Percentiles rank a stretch among this genome's conserved stretches.
Evolutionary conservation across 2,329 filamentous ascomycete genomes (phyloP).

Genomic region (Fusarium lateritium): DNA sequence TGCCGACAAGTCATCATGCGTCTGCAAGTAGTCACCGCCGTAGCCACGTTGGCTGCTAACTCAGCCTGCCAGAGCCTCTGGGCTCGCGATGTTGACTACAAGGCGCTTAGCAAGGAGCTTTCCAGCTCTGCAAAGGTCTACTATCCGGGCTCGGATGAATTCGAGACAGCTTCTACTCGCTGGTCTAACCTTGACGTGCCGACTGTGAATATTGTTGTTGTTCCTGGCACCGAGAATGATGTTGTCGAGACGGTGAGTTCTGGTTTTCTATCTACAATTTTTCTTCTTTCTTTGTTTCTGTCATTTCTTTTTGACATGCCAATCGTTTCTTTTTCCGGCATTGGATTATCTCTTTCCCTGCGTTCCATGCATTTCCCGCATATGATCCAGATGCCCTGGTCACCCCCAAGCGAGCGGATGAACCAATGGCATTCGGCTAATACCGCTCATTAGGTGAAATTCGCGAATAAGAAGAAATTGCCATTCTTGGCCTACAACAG

Average conservation of each 20-base stretch:
- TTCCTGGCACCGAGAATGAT: constrained; percentile 9
- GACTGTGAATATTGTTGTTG: constrained; percentile 5
- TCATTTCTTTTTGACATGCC: no score
- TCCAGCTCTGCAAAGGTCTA: constrained; percentile 13
- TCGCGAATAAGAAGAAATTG: constrained; percentile 18
- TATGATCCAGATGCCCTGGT: no score
- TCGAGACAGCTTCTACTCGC: not conserved
- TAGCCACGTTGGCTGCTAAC: not conserved
- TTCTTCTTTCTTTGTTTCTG: not conserved
- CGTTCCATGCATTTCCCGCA: no score
- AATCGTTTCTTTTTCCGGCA: no score
- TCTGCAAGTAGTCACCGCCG: not conserved
- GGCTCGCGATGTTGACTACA: constrained; percentile 5
- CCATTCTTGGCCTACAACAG: constrained; percentile 7
- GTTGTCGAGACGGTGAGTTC: constrained; percentile 10
- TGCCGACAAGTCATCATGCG: constrained; percentile 5
- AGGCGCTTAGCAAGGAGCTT: constrained; percentile 12
- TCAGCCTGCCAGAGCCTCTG: constrained; percentile 4
- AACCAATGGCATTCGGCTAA: not conserved
- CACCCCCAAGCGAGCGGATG: no score
- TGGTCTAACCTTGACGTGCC: constrained; percentile 13
- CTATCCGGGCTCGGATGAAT: constrained; percentile 5
- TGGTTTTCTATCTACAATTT: not conserved
- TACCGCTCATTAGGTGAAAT: not conserved
- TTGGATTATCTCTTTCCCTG: no score